Base-by-base conservation (phyloP, 164 flowering plant species). In the Nymphaea thermarum region DNA sequence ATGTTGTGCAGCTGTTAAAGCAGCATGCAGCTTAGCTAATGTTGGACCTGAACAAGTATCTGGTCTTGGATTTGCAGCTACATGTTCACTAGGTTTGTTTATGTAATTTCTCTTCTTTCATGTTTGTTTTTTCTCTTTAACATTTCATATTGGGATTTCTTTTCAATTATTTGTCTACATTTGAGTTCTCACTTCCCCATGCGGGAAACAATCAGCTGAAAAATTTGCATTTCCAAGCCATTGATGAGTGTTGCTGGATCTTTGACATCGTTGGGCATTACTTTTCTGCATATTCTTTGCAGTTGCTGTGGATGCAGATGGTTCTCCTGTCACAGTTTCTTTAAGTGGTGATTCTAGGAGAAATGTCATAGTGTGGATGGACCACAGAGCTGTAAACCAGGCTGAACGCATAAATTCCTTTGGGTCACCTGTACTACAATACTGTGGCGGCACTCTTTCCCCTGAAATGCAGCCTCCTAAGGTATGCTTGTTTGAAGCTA, bases 391-490 rank as follows among this genome's bases (percentile, higher is more conserved):
- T 77, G 91, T 91, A 44, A 84, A 86, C 68, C 99, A 91, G 79
- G 92, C 99, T 53, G 96, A 94, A 74, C 80, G 79, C 79, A 94
- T 94, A 44, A 94, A 90, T 84, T 82, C 96, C 44, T 80, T 67
- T 47, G 84, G 88, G 51, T 91, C 99, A 67, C 87, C 99, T 16
- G 96, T 94, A 41, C 73, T 94, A 66, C 95, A 94, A 47, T 91
- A 94, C 74, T 90, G 90, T 76, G 99, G 99, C 72, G 98, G 99
- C 72, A 72, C 89, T 69, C 72, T 94, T 72, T 91, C 91, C 47
- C 99, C 98, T 67, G 99, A 94, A 74, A 90, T 90, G 97, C 80
- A 94, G 77, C 98, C 98, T 63, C 99, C 99, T 55, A 94, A 94
- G 92, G 98, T 94, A 79, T 51, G 42, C 59, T 61, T 6, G 42